Percentiles rank a stretch among this genome's conserved stretches.
Evolutionary conservation across 2,329 filamentous ascomycete species (phyloP).

Genomic region (Nannizziopsis arthrosporioides): DNA sequence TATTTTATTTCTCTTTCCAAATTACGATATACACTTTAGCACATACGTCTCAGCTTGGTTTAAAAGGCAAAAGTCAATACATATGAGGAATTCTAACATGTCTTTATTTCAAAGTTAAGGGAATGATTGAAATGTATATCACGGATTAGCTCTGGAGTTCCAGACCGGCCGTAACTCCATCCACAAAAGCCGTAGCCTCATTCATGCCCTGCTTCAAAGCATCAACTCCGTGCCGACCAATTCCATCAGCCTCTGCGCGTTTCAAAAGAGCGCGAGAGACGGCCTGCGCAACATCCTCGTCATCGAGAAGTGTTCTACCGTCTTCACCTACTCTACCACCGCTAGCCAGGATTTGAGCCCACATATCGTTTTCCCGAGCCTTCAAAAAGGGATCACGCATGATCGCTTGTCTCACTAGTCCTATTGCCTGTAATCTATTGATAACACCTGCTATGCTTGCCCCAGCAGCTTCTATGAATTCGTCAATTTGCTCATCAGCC

Average conservation of each 20-base stretch:
- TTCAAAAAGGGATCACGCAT: slow-evolving; percentile 57
- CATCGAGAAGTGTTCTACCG: slow-evolving; percentile 52
- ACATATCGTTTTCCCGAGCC: slow-evolving; percentile 1
- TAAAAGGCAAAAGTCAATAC: not conserved
- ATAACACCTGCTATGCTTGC: slow-evolving; percentile 48
- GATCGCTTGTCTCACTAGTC: slow-evolving; percentile 68
- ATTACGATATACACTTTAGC: too few species aligned
- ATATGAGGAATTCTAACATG: not conserved
- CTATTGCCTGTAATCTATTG: slow-evolving; percentile 59
- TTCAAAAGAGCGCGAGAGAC: slow-evolving; percentile 57
- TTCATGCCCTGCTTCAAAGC: slow-evolving; percentile 1
- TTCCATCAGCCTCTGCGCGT: not conserved
- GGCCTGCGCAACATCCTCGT: slow-evolving; percentile 48
- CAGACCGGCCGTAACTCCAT: slow-evolving; percentile 11
- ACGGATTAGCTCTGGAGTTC: slow-evolving; percentile 3
- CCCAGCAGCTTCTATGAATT: slow-evolving; percentile 23
- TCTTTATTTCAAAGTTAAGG: slow-evolving; percentile 1
- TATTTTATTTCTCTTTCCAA: too few species aligned
- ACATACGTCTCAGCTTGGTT: not conserved
- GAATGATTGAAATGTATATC: not conserved
- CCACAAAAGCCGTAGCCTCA: slow-evolving; percentile 8
- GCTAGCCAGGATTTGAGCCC: slow-evolving; percentile 54
- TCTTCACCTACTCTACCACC: slow-evolving; percentile 44
- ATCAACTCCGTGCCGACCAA: not conserved
- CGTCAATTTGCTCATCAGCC: slow-evolving; percentile 43